Percentiles rank a stretch among this genome's conserved stretches.
These are phyloP conservation scores for Paracamarosporium sp. DNA, from an alignment of 2,329 filamentous ascomycete species.

Conservation along the genomic window DNA sequence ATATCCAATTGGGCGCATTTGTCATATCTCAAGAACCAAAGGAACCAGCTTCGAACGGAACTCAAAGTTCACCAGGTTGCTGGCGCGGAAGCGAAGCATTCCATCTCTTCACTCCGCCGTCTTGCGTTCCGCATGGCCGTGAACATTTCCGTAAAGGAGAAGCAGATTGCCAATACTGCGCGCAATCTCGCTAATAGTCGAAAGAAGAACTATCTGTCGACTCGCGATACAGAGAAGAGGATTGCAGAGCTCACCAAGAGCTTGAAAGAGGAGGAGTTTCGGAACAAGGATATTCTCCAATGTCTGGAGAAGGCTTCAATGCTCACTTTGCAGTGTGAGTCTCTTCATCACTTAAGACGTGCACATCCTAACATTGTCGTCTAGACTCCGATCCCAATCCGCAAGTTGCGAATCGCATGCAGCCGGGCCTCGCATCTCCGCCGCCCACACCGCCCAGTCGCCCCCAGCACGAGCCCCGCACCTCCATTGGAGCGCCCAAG, in stretches of 20 bases:
- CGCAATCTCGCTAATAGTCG: slow-evolving; percentile 39
- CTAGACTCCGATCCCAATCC: slow-evolving; percentile 35
- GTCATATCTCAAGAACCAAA: slow-evolving; percentile 43
- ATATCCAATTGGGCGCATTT: slow-evolving; percentile 47
- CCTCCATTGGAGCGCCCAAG: slow-evolving; percentile 20
- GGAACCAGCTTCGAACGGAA: slow-evolving; percentile 38
- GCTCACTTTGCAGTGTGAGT: slow-evolving; percentile 47
- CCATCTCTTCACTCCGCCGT: slow-evolving; percentile 41
- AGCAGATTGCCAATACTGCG: slow-evolving; percentile 43
- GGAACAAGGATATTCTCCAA: slow-evolving; percentile 46
- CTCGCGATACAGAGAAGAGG: slow-evolving; percentile 40
- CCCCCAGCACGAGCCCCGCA: slow-evolving; percentile 17
- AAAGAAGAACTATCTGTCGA: slow-evolving; percentile 39
- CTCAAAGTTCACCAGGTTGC: slow-evolving; percentile 43
- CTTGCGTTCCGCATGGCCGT: slow-evolving; percentile 48
- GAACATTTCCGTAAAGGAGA: slow-evolving; percentile 48
- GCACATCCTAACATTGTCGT: slow-evolving; percentile 10
- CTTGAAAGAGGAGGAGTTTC: slow-evolving; percentile 40
- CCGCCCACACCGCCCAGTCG: slow-evolving; percentile 41
- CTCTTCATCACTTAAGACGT: neutral
- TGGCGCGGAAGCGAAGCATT: slow-evolving; percentile 41
- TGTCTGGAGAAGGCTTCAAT: slow-evolving; percentile 44
- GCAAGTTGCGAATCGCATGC: slow-evolving; percentile 24
- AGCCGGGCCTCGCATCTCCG: slow-evolving; percentile 38
- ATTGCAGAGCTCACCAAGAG: slow-evolving; percentile 40